phyloP scores from a whole-genome alignment of 305 asterid species.

The Solanum aculeatissimum region DNA sequence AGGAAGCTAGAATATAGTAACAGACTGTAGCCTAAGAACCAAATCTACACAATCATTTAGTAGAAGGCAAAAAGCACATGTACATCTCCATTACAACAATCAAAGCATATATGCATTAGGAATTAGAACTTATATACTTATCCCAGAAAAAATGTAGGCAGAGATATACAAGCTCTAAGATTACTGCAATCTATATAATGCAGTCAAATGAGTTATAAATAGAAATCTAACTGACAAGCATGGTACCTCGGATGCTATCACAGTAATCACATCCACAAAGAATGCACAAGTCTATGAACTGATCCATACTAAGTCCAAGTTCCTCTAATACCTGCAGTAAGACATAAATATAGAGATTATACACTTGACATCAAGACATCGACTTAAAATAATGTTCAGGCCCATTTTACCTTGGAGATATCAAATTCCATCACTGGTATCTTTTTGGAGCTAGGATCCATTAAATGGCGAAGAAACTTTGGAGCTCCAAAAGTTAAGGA shows the following conservation, averaged over 20 bases:
- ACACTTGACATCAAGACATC: slow-evolving; percentile 3
- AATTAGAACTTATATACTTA: not conserved
- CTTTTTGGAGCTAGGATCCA: slow-evolving; percentile 95
- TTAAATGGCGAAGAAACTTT: slow-evolving; percentile 84
- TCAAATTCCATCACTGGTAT: slow-evolving; percentile 98
- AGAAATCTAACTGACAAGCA: not conserved
- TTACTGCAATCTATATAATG: not conserved
- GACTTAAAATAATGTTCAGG: slow-evolving; percentile 3
- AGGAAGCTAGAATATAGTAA: not conserved
- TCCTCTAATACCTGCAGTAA: slow-evolving; percentile 70
- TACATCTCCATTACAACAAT: not conserved
- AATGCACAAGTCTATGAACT: slow-evolving; percentile 91
- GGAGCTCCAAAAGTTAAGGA: slow-evolving; percentile 95
- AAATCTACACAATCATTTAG: not conserved
- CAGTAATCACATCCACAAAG: slow-evolving; percentile 96
- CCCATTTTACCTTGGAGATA: slow-evolving; percentile 54
- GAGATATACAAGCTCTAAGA: not conserved
- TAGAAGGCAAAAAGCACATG: not conserved
- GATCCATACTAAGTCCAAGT: slow-evolving; percentile 87
- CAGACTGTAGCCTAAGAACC: not conserved
- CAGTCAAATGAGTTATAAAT: not conserved
- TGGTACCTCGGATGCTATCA: slow-evolving; percentile 56
- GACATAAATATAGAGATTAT: slow-evolving; percentile 4
- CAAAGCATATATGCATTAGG: not conserved
- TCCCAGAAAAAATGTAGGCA: not conserved